Conservation (phyloP, 1,284 basidiomycete species). For the Cutaneotrichosporon cutaneum region DNA sequence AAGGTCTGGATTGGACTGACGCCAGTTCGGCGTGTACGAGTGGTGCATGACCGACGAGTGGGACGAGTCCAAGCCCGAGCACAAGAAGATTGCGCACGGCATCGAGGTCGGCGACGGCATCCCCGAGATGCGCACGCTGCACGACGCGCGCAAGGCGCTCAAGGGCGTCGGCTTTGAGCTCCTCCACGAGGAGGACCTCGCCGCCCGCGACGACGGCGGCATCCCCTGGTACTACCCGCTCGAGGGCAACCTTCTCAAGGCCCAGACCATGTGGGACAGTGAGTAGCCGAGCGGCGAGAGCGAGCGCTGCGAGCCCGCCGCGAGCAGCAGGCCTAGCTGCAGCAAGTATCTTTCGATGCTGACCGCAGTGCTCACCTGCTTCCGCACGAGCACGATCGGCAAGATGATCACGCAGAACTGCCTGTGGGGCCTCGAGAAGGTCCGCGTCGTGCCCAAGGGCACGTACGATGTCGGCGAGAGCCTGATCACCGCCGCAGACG, state of each 20-base stretch:
- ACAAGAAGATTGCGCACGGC: conserved; percentile 88
- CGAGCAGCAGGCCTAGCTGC: no score
- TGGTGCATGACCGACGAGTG: conserved; percentile 98
- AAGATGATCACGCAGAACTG: conserved; percentile 79
- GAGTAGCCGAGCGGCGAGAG: no score
- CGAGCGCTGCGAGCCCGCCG: no score
- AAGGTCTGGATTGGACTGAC: no score
- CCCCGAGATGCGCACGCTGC: conserved; percentile 88
- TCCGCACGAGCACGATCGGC: conserved; percentile 87
- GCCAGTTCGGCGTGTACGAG: conserved; percentile 98
- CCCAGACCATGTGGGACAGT: conserved; percentile 90
- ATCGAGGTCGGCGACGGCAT: conserved; percentile 94
- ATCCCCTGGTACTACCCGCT: conserved; percentile 96
- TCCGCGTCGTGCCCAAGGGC: conserved; percentile 85
- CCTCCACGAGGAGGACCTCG: conserved; percentile 90
- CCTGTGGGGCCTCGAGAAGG: conserved; percentile 72
- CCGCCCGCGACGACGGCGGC: conserved; percentile 68
- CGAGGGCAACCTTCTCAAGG: conserved; percentile 86
- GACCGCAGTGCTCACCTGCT: conserved; percentile 65
- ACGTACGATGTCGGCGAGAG: conserved; percentile 88
- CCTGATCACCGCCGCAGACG: conserved; percentile 76
- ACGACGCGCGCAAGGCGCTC: conserved; percentile 72
- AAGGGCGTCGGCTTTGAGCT: conserved; percentile 84
- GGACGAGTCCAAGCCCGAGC: conserved; percentile 80
- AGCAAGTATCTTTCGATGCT: no score